phyloP scores from a whole-genome alignment of 176 grass and related monocot genomes.

The Juncus inflexus region DNA sequence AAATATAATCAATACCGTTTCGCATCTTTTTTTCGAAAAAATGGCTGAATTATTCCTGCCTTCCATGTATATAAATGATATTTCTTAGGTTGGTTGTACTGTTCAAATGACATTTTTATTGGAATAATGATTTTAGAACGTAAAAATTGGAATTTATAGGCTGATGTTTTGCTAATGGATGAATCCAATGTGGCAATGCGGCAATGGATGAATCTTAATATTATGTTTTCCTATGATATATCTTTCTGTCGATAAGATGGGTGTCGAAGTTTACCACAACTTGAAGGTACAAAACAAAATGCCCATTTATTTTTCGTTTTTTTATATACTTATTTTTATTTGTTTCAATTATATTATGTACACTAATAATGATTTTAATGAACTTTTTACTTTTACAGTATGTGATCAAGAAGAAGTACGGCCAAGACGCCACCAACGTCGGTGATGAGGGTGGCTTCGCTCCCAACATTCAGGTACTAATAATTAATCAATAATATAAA shows the following conservation, averaged over 20 bases:
- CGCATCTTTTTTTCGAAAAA: background rate
- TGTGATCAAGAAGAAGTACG: slow-evolving; percentile 97
- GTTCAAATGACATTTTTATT: too few relatives aligned
- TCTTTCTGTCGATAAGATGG: too few relatives aligned
- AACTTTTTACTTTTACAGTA: slow-evolving; percentile 33
- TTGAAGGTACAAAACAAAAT: slow-evolving; percentile 51
- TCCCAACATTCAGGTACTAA: slow-evolving; percentile 88
- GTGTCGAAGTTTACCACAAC: slow-evolving; percentile 93
- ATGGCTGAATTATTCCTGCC: slow-evolving; percentile 96
- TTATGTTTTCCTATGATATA: too few relatives aligned
- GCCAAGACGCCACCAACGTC: slow-evolving; percentile 94
- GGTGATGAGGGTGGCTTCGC: slow-evolving; percentile 97
- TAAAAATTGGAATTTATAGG: slow-evolving; percentile 41
- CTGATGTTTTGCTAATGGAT: slow-evolving; percentile 98
- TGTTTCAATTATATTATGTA: too few relatives aligned
- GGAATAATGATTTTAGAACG: background rate
- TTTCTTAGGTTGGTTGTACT: too few relatives aligned
- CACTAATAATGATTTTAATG: background rate
- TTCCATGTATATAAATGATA: slow-evolving; percentile 54
- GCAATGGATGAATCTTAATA: too few relatives aligned
- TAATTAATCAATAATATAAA: background rate
- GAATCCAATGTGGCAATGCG: slow-evolving; percentile 84
- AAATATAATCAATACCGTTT: too few relatives aligned
- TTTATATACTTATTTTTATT: too few relatives aligned
- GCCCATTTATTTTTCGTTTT: too few relatives aligned